Evolutionary conservation across 371 early-diverging fungal genomes (phyloP).

Genomic region (Funneliformis caledonium): DNA sequence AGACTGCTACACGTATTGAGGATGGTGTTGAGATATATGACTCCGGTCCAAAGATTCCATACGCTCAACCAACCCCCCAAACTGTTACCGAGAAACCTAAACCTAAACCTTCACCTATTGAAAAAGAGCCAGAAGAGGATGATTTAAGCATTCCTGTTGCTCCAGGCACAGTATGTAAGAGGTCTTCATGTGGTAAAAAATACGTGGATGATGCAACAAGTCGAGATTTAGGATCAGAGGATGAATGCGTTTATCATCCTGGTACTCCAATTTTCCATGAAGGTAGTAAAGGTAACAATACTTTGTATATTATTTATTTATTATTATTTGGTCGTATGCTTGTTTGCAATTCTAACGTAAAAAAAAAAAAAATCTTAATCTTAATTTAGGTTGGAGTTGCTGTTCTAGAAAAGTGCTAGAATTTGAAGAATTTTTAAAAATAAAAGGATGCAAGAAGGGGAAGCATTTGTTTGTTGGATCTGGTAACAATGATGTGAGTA

Average conservation of each 20-base stretch:
- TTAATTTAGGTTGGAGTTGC: conserved; percentile 72
- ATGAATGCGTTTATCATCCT: conserved; percentile 82
- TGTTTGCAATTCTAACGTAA: neutral
- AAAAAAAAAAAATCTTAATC: neutral
- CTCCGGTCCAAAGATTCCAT: conserved; percentile 6
- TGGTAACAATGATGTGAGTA: conserved; percentile 45
- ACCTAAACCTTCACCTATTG: conserved; percentile 43
- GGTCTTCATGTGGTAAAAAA: conserved; percentile 76
- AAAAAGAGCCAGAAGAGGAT: conserved; percentile 75
- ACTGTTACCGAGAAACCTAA: conserved; percentile 5
- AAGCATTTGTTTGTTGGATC: conserved; percentile 81
- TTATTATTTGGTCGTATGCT: neutral
- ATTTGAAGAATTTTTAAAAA: conserved; percentile 96
- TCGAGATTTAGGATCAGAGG: conserved; percentile 58
- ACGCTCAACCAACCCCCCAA: neutral
- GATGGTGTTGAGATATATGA: conserved; percentile 28
- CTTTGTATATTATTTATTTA: no score
- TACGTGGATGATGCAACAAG: conserved; percentile 72
- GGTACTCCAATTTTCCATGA: conserved; percentile 93
- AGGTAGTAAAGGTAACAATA: conserved; percentile 71
- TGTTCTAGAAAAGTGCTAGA: conserved; percentile 89
- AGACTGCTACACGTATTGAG: neutral
- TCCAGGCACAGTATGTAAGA: conserved; percentile 82
- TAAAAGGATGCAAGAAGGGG: conserved; percentile 85
- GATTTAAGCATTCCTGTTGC: conserved; percentile 69